Percentiles rank a stretch among this genome's conserved stretches.
phyloP scores from a whole-genome alignment of 1,284 basidiomycete species.

The Pholiota adiposa region DNA sequence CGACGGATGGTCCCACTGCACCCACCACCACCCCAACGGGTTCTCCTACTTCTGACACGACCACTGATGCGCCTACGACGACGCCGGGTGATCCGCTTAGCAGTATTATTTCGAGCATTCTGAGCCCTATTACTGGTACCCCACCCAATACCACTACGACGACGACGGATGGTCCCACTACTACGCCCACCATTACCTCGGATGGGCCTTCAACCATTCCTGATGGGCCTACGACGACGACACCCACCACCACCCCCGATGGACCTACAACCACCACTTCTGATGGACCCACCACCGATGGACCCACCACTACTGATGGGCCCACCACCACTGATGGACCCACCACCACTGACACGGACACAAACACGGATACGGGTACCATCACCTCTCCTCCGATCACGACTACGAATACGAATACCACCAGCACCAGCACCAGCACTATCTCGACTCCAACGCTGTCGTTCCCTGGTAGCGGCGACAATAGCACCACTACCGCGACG shows the following conservation, averaged over 20 bases:
- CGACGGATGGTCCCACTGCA: not conserved
- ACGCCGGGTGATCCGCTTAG: too few species aligned
- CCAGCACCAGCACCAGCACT: not conserved
- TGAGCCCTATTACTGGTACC: not conserved
- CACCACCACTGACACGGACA: constrained; percentile 1
- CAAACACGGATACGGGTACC: not conserved
- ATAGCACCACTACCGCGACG: constrained; percentile 5
- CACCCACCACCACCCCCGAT: not conserved
- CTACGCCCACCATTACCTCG: not conserved
- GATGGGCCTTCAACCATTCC: not conserved
- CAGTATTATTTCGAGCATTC: too few species aligned
- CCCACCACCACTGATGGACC: constrained; percentile 1
- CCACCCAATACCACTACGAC: not conserved
- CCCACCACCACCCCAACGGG: not conserved
- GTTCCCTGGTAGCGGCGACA: not conserved
- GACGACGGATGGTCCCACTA: not conserved
- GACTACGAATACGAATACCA: too few species aligned
- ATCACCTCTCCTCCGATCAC: constrained; percentile 1
- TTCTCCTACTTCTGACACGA: not conserved
- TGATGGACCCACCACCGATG: not conserved
- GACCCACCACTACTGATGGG: not conserved
- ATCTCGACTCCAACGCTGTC: not conserved
- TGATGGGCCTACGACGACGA: not conserved
- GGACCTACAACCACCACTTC: not conserved
- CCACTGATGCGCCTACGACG: not conserved